These are phyloP conservation scores for Rhododendron kiyosumense DNA, from an alignment of 148 eudicot genomes.

Conservation along the genomic window DNA sequence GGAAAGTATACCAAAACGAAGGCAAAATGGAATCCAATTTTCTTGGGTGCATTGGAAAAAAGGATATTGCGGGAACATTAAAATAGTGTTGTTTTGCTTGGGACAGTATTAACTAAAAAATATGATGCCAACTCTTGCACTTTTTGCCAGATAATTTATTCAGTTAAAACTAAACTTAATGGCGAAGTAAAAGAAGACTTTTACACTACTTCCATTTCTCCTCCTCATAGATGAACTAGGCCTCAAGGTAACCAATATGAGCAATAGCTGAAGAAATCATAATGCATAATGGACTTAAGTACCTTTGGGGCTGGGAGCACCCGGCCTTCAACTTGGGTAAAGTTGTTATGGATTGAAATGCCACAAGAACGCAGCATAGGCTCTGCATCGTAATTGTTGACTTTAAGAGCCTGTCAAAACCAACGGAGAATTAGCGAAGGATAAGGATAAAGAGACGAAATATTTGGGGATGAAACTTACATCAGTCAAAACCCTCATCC, in stretches of 20 bases:
- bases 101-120: not conserved
- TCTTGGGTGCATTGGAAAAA: not conserved
- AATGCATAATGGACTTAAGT: not conserved
- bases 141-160: not conserved
- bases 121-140: not conserved
- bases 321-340: slow-evolving; percentile 81
- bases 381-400: slow-evolving; percentile 75
- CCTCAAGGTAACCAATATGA: not conserved
- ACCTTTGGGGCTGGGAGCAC: slow-evolving; percentile 86
- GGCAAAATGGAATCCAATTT: not conserved
- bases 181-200: not conserved
- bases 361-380: slow-evolving; percentile 84
- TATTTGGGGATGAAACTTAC: slow-evolving; percentile 28
- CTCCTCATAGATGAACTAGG: not conserved
- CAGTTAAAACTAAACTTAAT: not conserved
- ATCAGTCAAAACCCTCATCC: slow-evolving; percentile 68
- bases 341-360: slow-evolving; percentile 52
- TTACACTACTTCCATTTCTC: not conserved
- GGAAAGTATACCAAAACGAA: not conserved
- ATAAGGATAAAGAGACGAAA: not conserved
- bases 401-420: slow-evolving; percentile 60
- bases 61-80: not conserved
- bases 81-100: not conserved
- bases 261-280: not conserved
- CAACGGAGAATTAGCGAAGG: not conserved